Conservation (phyloP, 2,329 filamentous ascomycete species). For the Claviceps sp. region DNA sequence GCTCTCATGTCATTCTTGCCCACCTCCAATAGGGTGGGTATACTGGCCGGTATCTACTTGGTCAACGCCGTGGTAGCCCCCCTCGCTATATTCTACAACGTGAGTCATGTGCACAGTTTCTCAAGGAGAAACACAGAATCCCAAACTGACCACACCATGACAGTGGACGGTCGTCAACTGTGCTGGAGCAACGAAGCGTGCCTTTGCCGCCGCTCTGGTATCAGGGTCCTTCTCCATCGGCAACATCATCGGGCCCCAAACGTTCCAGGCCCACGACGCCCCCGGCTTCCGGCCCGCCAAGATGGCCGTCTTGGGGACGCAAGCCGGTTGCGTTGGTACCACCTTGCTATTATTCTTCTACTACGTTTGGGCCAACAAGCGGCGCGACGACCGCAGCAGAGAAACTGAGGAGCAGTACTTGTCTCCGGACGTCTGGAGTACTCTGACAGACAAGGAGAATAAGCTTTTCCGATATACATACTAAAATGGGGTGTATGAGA, state of each 20-base stretch:
- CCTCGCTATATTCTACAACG: slow-evolving; percentile 31
- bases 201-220: slow-evolving; percentile 34
- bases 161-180: slow-evolving; percentile 37
- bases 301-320: slow-evolving; percentile 39
- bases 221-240: slow-evolving; percentile 37
- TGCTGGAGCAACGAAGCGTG: slow-evolving; percentile 37
- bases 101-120: slow-evolving; percentile 11
- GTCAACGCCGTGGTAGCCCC: slow-evolving; percentile 36
- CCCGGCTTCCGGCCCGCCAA: slow-evolving; percentile 41
- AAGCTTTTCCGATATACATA: slow-evolving; percentile 40
- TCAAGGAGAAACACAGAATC: no score
- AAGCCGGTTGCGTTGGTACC: slow-evolving; percentile 27
- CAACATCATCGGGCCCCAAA: slow-evolving; percentile 44
- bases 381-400: slow-evolving; percentile 15
- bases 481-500: slow-evolving; percentile 10
- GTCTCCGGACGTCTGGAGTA: slow-evolving; percentile 30
- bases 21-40: slow-evolving; percentile 29
- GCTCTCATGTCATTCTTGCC: slow-evolving; percentile 40
- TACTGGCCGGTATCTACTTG: slow-evolving; percentile 36
- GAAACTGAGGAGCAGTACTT: slow-evolving; percentile 27
- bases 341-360: slow-evolving; percentile 34
- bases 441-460: slow-evolving; percentile 45
- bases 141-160: neutral
- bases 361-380: slow-evolving; percentile 36
- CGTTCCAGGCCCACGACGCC: slow-evolving; percentile 37